Conservation (phyloP, 2,329 filamentous ascomycete genomes). For the Botrytis fabae region DNA sequence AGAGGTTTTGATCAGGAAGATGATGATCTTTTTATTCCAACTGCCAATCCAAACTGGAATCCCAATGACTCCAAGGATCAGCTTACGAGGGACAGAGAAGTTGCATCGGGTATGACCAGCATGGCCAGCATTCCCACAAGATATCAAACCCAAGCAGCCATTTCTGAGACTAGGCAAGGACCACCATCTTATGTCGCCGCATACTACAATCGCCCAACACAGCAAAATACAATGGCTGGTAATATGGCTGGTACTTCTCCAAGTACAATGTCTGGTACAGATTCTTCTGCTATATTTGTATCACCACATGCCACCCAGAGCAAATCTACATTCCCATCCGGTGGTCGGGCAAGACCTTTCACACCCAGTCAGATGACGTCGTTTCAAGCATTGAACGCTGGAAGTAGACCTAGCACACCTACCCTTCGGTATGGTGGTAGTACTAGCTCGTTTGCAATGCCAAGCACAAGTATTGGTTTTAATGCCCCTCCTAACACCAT, state of each 20-base stretch:
- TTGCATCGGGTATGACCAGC: neutral
- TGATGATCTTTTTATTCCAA: conserved; percentile 7
- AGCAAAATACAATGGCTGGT: neutral
- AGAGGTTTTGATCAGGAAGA: conserved; percentile 13
- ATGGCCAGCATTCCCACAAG: neutral
- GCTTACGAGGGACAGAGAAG: conserved; percentile 4
- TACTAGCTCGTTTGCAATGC: conserved; percentile 7
- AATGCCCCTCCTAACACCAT: conserved; percentile 16
- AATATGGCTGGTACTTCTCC: neutral
- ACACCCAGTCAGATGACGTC: conserved; percentile 16
- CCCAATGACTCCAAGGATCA: neutral
- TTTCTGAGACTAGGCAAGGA: neutral
- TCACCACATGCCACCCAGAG: conserved; percentile 15
- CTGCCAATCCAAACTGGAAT: neutral
- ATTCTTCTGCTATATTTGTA: conserved; percentile 2
- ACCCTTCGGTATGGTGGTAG: conserved; percentile 11
- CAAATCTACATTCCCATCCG: conserved; percentile 11
- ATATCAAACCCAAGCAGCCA: neutral
- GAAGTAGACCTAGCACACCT: conserved; percentile 16
- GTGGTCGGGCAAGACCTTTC: conserved; percentile 19
- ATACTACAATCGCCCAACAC: conserved; percentile 15
- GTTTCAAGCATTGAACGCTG: conserved; percentile 12
- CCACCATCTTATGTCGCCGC: conserved; percentile 5
- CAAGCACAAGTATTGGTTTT: conserved; percentile 9
- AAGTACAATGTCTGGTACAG: neutral